These are phyloP conservation scores for Boletus rubropictus DNA, from an alignment of 768 basidiomycete genomes.

Conservation along the genomic window DNA sequence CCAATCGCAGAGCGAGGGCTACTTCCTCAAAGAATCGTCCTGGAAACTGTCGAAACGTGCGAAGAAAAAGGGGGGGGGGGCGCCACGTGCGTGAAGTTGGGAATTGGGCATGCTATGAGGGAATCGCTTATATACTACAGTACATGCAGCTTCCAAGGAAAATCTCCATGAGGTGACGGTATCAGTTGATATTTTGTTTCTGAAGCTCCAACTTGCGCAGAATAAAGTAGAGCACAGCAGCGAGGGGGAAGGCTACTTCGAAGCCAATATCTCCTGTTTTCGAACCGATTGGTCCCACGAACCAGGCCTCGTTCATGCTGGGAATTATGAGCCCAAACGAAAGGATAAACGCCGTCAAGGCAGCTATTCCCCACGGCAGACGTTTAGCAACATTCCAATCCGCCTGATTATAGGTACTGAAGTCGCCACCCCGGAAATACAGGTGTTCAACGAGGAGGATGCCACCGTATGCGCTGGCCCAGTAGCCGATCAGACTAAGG, in stretches of 20 bases:
- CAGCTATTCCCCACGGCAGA: conserved; percentile 62
- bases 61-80: neutral
- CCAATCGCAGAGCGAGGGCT: neutral
- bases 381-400: conserved; percentile 46
- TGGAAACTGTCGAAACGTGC: conserved; percentile 20
- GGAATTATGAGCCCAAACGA: conserved; percentile 56
- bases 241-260: conserved; percentile 49
- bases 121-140: neutral
- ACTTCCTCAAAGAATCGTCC: conserved; percentile 8
- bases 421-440: conserved; percentile 50
- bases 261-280: conserved; percentile 69
- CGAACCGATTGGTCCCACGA: conserved; percentile 59
- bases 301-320: conserved; percentile 70
- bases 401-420: conserved; percentile 42
- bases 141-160: conserved; percentile 9
- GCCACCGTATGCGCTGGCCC: conserved; percentile 50
- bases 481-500: conserved; percentile 66
- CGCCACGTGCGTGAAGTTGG: neutral
- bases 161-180: neutral
- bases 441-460: conserved; percentile 65
- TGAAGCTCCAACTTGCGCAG: conserved; percentile 48
- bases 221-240: conserved; percentile 46
- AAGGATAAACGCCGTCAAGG: conserved; percentile 44
- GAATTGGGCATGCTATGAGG: neutral
- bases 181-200: conserved; percentile 23